Base-by-base conservation (phyloP, 148 eudicot genomes). In the Silene latifolia region DNA sequence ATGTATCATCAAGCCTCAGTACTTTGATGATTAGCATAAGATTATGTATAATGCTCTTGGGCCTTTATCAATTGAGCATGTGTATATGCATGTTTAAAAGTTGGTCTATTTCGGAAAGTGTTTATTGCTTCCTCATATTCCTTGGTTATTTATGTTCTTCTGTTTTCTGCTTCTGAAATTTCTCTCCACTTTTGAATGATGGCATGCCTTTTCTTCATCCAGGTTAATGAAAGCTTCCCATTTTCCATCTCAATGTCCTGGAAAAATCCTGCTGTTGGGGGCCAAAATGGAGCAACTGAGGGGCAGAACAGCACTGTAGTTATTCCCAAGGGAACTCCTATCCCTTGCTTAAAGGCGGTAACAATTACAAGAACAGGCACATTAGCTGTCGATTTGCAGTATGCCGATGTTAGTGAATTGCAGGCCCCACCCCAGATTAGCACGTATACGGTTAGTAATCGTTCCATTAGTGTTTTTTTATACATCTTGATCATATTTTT, bases 191-290 rank as follows among this genome's bases (percentile, higher is more conserved):
- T 59, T 17, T 56, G 39, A 13, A 5, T 27, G 8, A 8, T 58
- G 8, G 7, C 48, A 12, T 27, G 18, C 8, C 11, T 51, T 69
- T 19, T 73, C 0, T 29, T 29, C 35, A 65, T 81, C 66, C 78
- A 95, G 99, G 99, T 92, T 66, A 87, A 90, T 48, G 99, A 95
- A 79, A 90, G 80, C 80, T 90, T 90, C 35, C 97, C 97, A 1
- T 90, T 92, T 47, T 69, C 97, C 35, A 88, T 95, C 68, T 86
- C 92, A 71, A 69, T 95, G 85, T 90, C 94, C 60, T 94, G 98
- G 98, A 90, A 90, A 81, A 91, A 86, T 25, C 27, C 78, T 69
- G 83, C 87, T 51, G 74, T 82, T 13, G 93, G 87, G 46, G 69
- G 82, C 9, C 89, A 84, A 25, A 86, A 85, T 82, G 97, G 87